Conservation (phyloP, 495 filamentous ascomycete genomes). For the Neurospora tetraspora region DNA sequence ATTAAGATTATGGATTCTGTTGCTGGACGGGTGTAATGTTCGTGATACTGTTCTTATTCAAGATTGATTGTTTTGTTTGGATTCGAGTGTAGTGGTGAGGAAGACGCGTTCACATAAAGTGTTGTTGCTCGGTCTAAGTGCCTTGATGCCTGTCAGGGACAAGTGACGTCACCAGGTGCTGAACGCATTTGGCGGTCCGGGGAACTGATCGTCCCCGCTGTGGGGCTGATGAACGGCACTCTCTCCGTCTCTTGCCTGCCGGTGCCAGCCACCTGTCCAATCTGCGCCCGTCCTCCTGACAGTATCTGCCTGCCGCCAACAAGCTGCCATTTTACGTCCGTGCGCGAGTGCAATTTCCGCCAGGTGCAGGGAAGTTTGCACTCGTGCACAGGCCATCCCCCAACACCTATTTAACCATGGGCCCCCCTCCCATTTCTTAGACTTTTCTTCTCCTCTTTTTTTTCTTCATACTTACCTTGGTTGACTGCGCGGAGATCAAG, state of each 20-base stretch:
- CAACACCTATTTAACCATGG: not conserved
- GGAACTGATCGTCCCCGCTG: not conserved
- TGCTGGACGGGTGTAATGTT: not conserved
- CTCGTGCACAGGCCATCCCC: constrained; percentile 5
- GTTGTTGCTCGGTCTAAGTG: not conserved
- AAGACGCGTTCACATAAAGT: not conserved
- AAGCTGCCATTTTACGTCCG: not conserved
- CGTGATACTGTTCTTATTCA: too few relatives aligned
- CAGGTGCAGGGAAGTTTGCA: constrained; percentile 4
- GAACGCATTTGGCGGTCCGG: not conserved
- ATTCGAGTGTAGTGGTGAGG: not conserved
- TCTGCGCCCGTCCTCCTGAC: not conserved
- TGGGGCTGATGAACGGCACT: not conserved
- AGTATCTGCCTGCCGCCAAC: not conserved
- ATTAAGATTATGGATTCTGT: not conserved
- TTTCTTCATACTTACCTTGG: constrained; percentile 21
- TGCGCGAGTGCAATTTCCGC: not conserved
- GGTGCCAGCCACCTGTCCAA: not conserved
- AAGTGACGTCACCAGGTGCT: not conserved
- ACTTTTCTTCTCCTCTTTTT: constrained; percentile 10
- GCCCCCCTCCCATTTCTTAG: not conserved
- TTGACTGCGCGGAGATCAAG: constrained; percentile 13
- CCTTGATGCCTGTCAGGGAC: not conserved
- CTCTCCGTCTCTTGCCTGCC: not conserved
- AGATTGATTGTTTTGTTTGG: not conserved